A percentile compares a stretch with the other conserved stretches of the same genome.
These are phyloP conservation scores for Alternaria brassicae DNA, from an alignment of 2,329 filamentous ascomycete genomes.

Conservation along the genomic window DNA sequence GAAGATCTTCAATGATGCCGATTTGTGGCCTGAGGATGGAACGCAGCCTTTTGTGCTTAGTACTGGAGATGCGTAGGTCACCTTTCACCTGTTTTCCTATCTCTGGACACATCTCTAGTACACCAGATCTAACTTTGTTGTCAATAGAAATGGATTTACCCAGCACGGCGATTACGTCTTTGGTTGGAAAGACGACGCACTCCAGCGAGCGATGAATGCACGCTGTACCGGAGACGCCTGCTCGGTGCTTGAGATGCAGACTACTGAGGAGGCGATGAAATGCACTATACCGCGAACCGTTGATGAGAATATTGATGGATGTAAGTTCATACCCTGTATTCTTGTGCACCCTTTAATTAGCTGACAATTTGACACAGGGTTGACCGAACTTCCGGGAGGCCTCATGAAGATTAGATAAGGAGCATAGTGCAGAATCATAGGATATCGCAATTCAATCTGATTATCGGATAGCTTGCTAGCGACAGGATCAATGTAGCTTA, in stretches of 20 bases:
- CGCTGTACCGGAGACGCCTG: constrained; percentile 35
- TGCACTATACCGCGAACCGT: constrained; percentile 30
- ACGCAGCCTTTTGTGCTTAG: constrained; percentile 38
- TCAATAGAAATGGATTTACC: constrained; percentile 29
- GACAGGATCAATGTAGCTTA: neutral
- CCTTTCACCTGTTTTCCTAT: neutral
- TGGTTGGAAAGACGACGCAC: constrained; percentile 41
- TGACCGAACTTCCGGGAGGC: neutral
- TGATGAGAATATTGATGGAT: constrained; percentile 37
- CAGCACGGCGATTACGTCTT: constrained; percentile 44
- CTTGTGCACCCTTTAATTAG: neutral
- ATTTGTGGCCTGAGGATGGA: constrained; percentile 30
- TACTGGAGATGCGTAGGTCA: constrained; percentile 35
- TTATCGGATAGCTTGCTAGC: neutral
- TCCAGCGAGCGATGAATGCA: constrained; percentile 38
- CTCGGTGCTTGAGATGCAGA: constrained; percentile 29
- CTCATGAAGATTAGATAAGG: neutral
- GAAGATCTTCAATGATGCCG: constrained; percentile 27
- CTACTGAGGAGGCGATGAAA: constrained; percentile 33
- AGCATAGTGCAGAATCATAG: neutral
- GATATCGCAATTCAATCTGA: neutral
- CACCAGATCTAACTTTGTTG: neutral
- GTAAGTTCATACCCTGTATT: constrained; percentile 22
- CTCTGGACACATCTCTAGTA: neutral
- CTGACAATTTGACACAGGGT: neutral